Percentiles rank a stretch among this genome's conserved stretches.
phyloP scores from a whole-genome alignment of 1,284 basidiomycete species.

The Moesziomyces sp. region DNA sequence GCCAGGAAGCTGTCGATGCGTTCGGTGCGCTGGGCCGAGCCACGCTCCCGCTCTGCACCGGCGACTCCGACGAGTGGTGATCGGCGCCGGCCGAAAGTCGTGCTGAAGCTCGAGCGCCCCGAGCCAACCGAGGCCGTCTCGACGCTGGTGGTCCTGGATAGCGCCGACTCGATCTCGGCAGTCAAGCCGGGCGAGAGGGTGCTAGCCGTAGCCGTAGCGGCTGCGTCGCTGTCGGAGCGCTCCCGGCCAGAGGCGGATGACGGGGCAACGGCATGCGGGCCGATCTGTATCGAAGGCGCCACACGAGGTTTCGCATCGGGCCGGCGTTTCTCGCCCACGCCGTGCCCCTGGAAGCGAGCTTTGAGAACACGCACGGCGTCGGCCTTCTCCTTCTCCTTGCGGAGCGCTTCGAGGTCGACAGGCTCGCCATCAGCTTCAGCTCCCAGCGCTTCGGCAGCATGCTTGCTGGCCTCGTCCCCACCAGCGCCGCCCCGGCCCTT shows the following conservation, averaged over 20 bases:
- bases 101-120: slow-evolving; percentile 40
- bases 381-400: slow-evolving; percentile 55
- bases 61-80: slow-evolving; percentile 7
- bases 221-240: background rate
- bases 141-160: slow-evolving; percentile 15
- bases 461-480: slow-evolving; percentile 3
- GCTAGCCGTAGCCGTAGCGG: background rate
- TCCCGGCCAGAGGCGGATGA: background rate
- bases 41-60: background rate
- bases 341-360: slow-evolving; percentile 49
- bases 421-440: slow-evolving; percentile 35
- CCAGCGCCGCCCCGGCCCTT: slow-evolving; percentile 27
- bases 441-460: slow-evolving; percentile 7
- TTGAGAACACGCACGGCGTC: slow-evolving; percentile 57
- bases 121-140: slow-evolving; percentile 18
- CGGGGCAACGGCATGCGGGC: slow-evolving; percentile 1
- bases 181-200: slow-evolving; percentile 23
- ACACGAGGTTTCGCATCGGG: slow-evolving; percentile 8
- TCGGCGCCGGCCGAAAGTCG: slow-evolving; percentile 39
- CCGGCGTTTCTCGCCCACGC: slow-evolving; percentile 33
- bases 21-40: slow-evolving; percentile 10
- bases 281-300: slow-evolving; percentile 39
- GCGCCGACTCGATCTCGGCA: slow-evolving; percentile 35
- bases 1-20: slow-evolving; percentile 48
- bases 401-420: slow-evolving; percentile 43